Percentiles rank a stretch among this genome's conserved stretches.
phyloP scores from a whole-genome alignment of 2,329 filamentous ascomycete species.

The Pseudogymnoascus sp. region DNA sequence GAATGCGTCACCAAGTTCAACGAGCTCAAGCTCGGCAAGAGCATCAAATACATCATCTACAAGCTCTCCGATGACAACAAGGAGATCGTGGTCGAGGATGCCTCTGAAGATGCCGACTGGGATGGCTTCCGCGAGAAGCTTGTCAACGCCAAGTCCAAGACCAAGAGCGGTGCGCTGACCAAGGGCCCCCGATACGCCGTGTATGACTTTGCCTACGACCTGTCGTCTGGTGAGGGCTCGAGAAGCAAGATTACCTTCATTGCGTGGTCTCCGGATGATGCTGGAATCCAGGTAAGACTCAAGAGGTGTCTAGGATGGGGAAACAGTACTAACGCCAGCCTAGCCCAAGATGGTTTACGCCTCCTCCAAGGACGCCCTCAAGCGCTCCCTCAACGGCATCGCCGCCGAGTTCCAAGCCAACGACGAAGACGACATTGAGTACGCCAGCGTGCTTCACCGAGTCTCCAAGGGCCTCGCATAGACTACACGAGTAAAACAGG shows the following conservation, averaged over 20 bases:
- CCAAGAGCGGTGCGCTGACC: slow-evolving; percentile 53
- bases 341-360: slow-evolving; percentile 88
- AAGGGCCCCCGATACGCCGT: slow-evolving; percentile 76
- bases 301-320: not conserved
- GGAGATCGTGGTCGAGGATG: slow-evolving; percentile 73
- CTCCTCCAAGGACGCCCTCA: slow-evolving; percentile 79
- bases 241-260: slow-evolving; percentile 78
- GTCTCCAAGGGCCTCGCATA: slow-evolving; percentile 54
- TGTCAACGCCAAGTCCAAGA: slow-evolving; percentile 64
- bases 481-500: slow-evolving; percentile 25
- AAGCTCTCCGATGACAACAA: slow-evolving; percentile 79
- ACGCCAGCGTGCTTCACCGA: slow-evolving; percentile 59
- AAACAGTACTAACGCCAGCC: slow-evolving; percentile 14
- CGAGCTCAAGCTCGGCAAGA: slow-evolving; percentile 75
- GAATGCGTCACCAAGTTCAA: slow-evolving; percentile 69
- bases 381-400: slow-evolving; percentile 69
- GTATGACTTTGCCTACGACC: slow-evolving; percentile 75
- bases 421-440: slow-evolving; percentile 75
- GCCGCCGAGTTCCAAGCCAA: slow-evolving; percentile 77
- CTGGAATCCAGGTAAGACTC: slow-evolving; percentile 63
- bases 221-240: slow-evolving; percentile 64
- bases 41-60: slow-evolving; percentile 81
- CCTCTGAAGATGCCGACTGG: slow-evolving; percentile 60
- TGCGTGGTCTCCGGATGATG: slow-evolving; percentile 76
- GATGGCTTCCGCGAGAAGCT: slow-evolving; percentile 70